A percentile compares a stretch with the other conserved stretches of the same genome.
These are phyloP conservation scores for Penicillium sp. DNA, from an alignment of 2,329 filamentous ascomycete species.

Conservation along the genomic window DNA sequence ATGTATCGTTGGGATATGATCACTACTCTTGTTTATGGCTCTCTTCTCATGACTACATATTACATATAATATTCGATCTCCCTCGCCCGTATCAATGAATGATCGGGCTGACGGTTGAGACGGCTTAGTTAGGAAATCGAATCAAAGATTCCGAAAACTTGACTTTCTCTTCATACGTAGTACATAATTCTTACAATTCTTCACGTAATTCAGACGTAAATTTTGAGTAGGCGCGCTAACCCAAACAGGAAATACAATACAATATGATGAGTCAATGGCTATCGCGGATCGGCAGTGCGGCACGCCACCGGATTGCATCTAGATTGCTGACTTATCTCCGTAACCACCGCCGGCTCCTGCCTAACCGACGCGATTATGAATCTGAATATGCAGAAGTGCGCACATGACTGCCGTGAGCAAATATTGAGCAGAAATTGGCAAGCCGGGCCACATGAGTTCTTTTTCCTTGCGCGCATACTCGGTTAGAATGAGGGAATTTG, in stretches of 20 bases:
- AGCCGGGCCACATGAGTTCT: too few relatives aligned
- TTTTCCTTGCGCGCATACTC: too few relatives aligned
- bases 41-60: background rate
- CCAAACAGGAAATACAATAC: background rate
- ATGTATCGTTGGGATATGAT: slow-evolving; percentile 1
- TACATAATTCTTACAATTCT: background rate
- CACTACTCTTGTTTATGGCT: background rate
- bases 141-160: background rate
- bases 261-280: background rate
- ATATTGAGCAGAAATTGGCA: too few relatives aligned
- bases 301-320: background rate
- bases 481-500: too few relatives aligned
- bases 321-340: too few relatives aligned
- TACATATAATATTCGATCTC: slow-evolving; percentile 5
- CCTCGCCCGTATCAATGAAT: background rate
- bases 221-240: background rate
- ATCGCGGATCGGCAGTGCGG: background rate
- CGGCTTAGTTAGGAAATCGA: background rate
- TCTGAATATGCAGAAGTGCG: too few relatives aligned
- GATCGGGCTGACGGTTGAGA: slow-evolving; percentile 5
- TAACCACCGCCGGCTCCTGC: too few relatives aligned
- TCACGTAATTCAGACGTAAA: background rate
- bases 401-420: too few relatives aligned
- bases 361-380: too few relatives aligned
- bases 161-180: background rate